Evolutionary conservation across 345 rosid species (phyloP).

Genomic region (Abelmoschus esculentus): DNA sequence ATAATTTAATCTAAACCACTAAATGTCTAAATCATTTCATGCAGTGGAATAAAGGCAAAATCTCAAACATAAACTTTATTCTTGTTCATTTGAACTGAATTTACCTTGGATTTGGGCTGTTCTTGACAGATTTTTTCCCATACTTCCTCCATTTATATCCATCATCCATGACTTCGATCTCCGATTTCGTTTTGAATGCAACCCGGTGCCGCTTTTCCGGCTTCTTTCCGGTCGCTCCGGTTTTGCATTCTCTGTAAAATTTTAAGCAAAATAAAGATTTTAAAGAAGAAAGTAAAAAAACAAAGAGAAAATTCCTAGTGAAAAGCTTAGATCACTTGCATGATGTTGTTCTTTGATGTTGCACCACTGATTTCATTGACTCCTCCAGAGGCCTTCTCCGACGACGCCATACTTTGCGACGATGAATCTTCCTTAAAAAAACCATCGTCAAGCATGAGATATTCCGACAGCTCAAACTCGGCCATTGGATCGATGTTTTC

Average conservation of each 20-base stretch:
- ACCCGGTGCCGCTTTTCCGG: conserved; percentile 36
- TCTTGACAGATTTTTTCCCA: conserved; percentile 83
- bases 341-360: not conserved
- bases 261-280: not conserved
- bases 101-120: conserved; percentile 84
- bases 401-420: conserved; percentile 1
- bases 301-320: not conserved
- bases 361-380: not conserved
- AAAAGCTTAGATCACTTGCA: conserved; percentile 2
- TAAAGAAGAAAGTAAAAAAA: not conserved
- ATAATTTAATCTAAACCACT: not conserved
- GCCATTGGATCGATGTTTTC: not conserved
- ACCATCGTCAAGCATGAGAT: not conserved
- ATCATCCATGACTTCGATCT: conserved; percentile 82
- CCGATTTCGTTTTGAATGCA: conserved; percentile 83
- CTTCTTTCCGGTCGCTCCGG: conserved; percentile 14
- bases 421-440: not conserved
- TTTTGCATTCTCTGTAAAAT: conserved; percentile 11
- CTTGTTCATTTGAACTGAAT: not conserved
- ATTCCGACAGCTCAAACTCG: not conserved
- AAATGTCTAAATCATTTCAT: not conserved
- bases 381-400: not conserved
- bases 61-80: not conserved
- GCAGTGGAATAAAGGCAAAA: not conserved
- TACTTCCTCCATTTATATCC: conserved; percentile 94